A percentile compares a stretch with the other conserved stretches of the same genome.
phyloP scores from a whole-genome alignment of 208 protist genomes.

The Angomonas ambiguus region DNA sequence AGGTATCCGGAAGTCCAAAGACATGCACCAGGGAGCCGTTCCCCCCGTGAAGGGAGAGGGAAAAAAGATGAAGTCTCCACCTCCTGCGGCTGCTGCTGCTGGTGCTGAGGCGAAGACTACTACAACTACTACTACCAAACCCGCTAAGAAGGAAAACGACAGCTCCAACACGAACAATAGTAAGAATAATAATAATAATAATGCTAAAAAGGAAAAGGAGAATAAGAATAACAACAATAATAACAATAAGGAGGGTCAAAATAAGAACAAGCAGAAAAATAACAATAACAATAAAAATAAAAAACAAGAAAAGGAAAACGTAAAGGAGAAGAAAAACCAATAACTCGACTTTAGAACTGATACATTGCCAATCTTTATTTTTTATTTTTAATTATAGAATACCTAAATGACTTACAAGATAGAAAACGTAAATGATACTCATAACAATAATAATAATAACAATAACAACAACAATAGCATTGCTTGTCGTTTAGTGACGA shows the following conservation, averaged over 20 bases:
- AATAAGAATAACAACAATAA: conserved; percentile 1
- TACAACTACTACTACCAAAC: not conserved
- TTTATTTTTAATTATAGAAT: not conserved
- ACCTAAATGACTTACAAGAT: not conserved
- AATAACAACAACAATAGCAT: no score
- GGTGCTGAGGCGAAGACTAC: not conserved
- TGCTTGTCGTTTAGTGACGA: no score
- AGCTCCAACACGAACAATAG: not conserved
- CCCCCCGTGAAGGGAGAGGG: no score
- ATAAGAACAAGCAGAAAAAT: conserved; percentile 6
- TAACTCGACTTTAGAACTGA: not conserved
- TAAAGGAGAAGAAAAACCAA: not conserved
- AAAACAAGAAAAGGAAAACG: not conserved
- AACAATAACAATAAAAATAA: conserved; percentile 1
- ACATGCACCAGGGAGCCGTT: no score
- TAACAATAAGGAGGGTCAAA: not conserved
- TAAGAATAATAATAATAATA: not conserved
- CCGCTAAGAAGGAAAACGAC: not conserved
- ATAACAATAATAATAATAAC: not conserved
- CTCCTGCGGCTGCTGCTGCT: not conserved
- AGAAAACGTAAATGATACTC: conserved; percentile 2
- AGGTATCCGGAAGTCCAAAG: no score
- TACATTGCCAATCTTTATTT: not conserved
- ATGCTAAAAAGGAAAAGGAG: not conserved
- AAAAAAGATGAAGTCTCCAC: no score